These are phyloP conservation scores for Clitopilus hobsonii DNA, from an alignment of 768 basidiomycete species.

Conservation along the genomic window DNA sequence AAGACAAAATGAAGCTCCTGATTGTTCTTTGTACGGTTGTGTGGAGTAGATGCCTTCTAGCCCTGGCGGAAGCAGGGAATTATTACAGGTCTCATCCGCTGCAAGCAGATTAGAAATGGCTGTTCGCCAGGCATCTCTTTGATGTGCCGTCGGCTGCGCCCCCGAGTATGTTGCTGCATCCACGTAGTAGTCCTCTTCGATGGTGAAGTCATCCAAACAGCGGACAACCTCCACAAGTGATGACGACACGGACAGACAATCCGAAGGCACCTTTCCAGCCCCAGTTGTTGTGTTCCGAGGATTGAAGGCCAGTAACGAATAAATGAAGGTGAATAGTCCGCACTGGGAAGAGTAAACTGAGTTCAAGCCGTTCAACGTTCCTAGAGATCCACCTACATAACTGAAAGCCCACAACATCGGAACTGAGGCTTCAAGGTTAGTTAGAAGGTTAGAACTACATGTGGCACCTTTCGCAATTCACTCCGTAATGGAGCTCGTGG, in stretches of 20 bases:
- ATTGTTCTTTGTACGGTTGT: conserved; percentile 18
- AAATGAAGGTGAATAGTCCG: not conserved
- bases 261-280: not conserved
- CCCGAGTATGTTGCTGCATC: conserved; percentile 20
- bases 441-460: no score
- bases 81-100: conserved; percentile 29
- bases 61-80: conserved; percentile 21
- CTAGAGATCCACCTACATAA: not conserved
- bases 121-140: conserved; percentile 24
- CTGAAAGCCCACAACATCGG: no score
- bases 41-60: conserved; percentile 23
- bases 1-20: conserved; percentile 25
- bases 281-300: not conserved
- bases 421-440: no score
- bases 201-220: conserved; percentile 29
- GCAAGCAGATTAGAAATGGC: conserved; percentile 21
- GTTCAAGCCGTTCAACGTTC: not conserved
- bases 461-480: no score
- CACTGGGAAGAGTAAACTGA: not conserved
- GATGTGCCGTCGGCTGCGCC: conserved; percentile 24
- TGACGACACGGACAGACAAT: not conserved
- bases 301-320: not conserved
- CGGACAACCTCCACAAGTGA: conserved; percentile 1
- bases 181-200: conserved; percentile 22
- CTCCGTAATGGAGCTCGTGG: no score